Evolutionary conservation across 2,329 filamentous ascomycete species (phyloP).

Genomic region (Xylariales sp.): DNA sequence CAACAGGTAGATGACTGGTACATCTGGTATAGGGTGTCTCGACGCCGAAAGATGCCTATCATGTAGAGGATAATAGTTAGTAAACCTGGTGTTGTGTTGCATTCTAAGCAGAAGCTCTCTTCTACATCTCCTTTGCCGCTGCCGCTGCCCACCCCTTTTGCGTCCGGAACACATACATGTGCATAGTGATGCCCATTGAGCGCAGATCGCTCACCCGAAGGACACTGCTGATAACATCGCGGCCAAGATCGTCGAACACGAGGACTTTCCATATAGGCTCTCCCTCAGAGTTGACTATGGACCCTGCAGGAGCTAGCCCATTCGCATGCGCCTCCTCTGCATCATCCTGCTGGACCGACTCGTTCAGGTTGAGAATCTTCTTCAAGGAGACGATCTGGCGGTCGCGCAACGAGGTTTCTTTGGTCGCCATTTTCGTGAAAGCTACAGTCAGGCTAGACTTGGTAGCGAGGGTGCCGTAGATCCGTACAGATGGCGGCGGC

Average conservation of each 20-base stretch:
- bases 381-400: constrained; percentile 69
- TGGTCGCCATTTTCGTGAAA: constrained; percentile 21
- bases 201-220: constrained; percentile 89
- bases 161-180: constrained; percentile 63
- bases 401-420: constrained; percentile 23
- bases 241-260: constrained; percentile 85
- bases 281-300: constrained; percentile 79
- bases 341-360: constrained; percentile 56
- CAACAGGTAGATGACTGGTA: constrained; percentile 93
- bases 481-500: too few relatives aligned
- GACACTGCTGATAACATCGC: constrained; percentile 96
- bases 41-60: constrained; percentile 72
- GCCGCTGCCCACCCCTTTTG: too few relatives aligned
- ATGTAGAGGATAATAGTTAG: too few relatives aligned
- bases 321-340: constrained; percentile 61
- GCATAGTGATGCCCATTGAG: constrained; percentile 92
- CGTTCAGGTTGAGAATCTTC: constrained; percentile 93
- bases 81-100: too few relatives aligned
- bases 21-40: constrained; percentile 89
- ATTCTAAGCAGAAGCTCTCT: too few relatives aligned
- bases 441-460: too few relatives aligned
- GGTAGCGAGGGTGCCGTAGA: too few relatives aligned
- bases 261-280: constrained; percentile 97
- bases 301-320: constrained; percentile 65
- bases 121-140: too few relatives aligned